Conservation (phyloP, 495 filamentous ascomycete species). For the Cryomyces minteri region DNA sequence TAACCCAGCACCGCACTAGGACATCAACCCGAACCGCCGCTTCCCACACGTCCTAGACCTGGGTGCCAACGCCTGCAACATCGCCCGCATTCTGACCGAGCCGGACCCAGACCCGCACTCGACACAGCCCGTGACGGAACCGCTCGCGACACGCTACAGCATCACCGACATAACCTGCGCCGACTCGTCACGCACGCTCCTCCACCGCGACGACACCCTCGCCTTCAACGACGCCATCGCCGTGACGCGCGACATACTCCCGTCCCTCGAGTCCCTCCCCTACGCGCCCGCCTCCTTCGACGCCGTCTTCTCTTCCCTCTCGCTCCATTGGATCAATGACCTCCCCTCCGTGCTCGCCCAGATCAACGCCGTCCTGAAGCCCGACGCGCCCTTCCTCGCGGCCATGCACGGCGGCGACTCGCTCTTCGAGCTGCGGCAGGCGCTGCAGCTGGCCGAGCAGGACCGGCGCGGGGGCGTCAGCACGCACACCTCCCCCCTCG, state of each 20-base stretch:
- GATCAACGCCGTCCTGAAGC: slow-evolving; percentile 67
- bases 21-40: slow-evolving; percentile 49
- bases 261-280: slow-evolving; percentile 51
- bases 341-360: slow-evolving; percentile 67
- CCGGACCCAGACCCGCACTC: slow-evolving; percentile 42
- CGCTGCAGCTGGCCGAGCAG: slow-evolving; percentile 79
- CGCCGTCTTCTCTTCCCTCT: slow-evolving; percentile 70
- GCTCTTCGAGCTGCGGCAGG: slow-evolving; percentile 84
- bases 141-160: slow-evolving; percentile 34
- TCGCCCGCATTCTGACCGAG: slow-evolving; percentile 60
- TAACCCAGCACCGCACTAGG: background rate
- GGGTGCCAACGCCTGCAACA: slow-evolving; percentile 89
- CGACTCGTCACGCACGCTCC: slow-evolving; percentile 58
- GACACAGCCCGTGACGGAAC: slow-evolving; percentile 31
- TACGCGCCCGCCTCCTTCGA: slow-evolving; percentile 68
- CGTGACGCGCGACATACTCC: slow-evolving; percentile 51
- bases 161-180: slow-evolving; percentile 58
- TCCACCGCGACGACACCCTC: slow-evolving; percentile 63
- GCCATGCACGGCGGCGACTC: slow-evolving; percentile 95
- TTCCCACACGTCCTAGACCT: slow-evolving; percentile 80
- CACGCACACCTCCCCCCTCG: slow-evolving; percentile 73
- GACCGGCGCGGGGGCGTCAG: slow-evolving; percentile 77
- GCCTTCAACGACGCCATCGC: slow-evolving; percentile 57
- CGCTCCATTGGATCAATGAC: slow-evolving; percentile 96
- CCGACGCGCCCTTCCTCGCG: slow-evolving; percentile 80